phyloP scores from a whole-genome alignment of 2,329 filamentous ascomycete species.

The Balansia obtecta region DNA sequence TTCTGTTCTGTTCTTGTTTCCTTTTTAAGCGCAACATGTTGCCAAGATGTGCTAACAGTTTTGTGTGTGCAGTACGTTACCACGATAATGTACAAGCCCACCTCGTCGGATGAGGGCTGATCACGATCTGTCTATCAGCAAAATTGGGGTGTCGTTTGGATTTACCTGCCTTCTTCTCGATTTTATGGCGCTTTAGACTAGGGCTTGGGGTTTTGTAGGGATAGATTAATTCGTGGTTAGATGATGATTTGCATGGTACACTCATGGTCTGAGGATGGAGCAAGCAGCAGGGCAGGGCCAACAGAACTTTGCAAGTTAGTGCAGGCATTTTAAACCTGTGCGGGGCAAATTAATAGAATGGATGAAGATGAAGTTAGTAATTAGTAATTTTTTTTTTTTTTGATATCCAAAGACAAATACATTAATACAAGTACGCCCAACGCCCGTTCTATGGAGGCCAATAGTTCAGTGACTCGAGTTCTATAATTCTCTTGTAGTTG shows the following conservation, averaged over 20 bases:
- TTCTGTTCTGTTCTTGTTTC: not conserved
- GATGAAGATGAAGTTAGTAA: no score
- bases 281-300: not conserved
- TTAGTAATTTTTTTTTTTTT: no score
- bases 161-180: not conserved
- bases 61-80: conserved; percentile 67
- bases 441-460: not conserved
- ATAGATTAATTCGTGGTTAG: not conserved
- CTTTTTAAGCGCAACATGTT: not conserved
- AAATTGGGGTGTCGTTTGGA: not conserved
- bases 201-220: not conserved
- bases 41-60: not conserved
- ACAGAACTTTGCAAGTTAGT: not conserved
- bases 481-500: not conserved
- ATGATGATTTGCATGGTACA: not conserved
- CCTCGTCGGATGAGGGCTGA: conserved; percentile 39
- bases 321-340: not conserved
- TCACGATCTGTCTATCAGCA: not conserved
- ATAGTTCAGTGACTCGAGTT: not conserved
- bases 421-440: not conserved
- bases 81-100: conserved; percentile 94
- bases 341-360: no score
- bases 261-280: not conserved
- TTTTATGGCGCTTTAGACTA: not conserved
- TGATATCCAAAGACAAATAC: not conserved